These are phyloP conservation scores for Clarireedia hainanense DNA, from an alignment of 2,329 filamentous ascomycete species.

Conservation along the genomic window DNA sequence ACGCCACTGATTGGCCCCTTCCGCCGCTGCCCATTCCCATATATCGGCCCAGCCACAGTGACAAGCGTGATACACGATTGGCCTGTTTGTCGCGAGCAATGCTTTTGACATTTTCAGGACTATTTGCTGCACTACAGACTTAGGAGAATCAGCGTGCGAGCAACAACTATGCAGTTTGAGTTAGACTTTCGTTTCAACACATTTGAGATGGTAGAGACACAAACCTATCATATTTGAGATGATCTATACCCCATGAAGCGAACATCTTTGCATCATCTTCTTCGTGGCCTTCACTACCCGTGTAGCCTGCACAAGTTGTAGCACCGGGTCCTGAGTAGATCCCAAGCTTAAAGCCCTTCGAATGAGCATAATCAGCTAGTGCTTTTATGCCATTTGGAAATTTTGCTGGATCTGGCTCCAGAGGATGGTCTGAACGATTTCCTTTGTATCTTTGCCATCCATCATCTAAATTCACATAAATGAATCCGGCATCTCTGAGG, in stretches of 20 bases:
- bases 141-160: not conserved
- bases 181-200: no score
- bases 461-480: not conserved
- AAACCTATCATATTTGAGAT: slow-evolving; percentile 49
- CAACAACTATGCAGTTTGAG: not conserved
- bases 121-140: not conserved
- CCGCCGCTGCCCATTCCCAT: slow-evolving; percentile 36
- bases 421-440: not conserved
- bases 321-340: slow-evolving; percentile 52
- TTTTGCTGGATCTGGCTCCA: not conserved
- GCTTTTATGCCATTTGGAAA: slow-evolving; percentile 1
- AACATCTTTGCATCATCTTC: slow-evolving; percentile 49
- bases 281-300: slow-evolving; percentile 49
- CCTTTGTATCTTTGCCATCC: not conserved
- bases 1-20: slow-evolving; percentile 40
- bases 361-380: not conserved
- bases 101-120: slow-evolving; percentile 5
- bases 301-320: slow-evolving; percentile 17
- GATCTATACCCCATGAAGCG: slow-evolving; percentile 51
- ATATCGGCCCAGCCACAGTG: slow-evolving; percentile 36
- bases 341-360: slow-evolving; percentile 44
- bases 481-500: not conserved
- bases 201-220: no score
- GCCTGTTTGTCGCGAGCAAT: slow-evolving; percentile 30
- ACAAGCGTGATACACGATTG: slow-evolving; percentile 45